Evolutionary conservation across 805 yeast genomes (phyloP).

Genomic region (Saccharomycodes ludwigii): DNA sequence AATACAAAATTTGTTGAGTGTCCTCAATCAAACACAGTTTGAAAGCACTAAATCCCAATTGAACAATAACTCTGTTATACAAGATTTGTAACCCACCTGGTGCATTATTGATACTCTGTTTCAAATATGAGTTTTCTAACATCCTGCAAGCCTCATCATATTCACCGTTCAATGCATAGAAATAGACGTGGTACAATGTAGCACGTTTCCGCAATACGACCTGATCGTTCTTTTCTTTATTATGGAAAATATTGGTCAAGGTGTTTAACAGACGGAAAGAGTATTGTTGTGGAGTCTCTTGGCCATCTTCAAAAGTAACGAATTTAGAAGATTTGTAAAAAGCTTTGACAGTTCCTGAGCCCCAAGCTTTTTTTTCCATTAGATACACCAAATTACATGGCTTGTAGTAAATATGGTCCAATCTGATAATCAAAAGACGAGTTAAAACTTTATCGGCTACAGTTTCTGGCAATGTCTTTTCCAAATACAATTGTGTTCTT

Average conservation of each 20-base stretch:
- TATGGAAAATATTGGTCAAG: slow-evolving; percentile 49
- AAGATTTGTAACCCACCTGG: slow-evolving; percentile 82
- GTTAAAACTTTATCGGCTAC: slow-evolving; percentile 47
- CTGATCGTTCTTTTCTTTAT: slow-evolving; percentile 46
- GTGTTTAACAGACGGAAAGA: slow-evolving; percentile 49
- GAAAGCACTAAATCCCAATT: slow-evolving; percentile 92
- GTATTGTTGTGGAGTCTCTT: no score
- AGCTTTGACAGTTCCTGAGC: slow-evolving; percentile 26
- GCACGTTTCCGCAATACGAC: slow-evolving; percentile 65
- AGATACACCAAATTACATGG: slow-evolving; percentile 60
- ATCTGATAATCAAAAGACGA: slow-evolving; percentile 68
- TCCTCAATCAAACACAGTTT: slow-evolving; percentile 77
- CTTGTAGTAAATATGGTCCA: slow-evolving; percentile 90
- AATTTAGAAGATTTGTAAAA: slow-evolving; percentile 16
- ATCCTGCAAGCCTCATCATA: slow-evolving; percentile 80
- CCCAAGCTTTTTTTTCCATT: slow-evolving; percentile 72
- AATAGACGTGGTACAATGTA: slow-evolving; percentile 74
- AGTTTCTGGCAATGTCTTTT: slow-evolving; percentile 38
- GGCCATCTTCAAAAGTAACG: slow-evolving; percentile 16
- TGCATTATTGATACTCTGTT: slow-evolving; percentile 68
- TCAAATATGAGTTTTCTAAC: slow-evolving; percentile 76
- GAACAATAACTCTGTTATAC: slow-evolving; percentile 91
- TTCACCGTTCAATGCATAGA: slow-evolving; percentile 78
- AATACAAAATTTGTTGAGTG: slow-evolving; percentile 76
- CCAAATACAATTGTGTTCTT: slow-evolving; percentile 79